Evolutionary conservation across 495 filamentous ascomycete genomes (phyloP).

Genomic region (Talaromyces nanjingensis): DNA sequence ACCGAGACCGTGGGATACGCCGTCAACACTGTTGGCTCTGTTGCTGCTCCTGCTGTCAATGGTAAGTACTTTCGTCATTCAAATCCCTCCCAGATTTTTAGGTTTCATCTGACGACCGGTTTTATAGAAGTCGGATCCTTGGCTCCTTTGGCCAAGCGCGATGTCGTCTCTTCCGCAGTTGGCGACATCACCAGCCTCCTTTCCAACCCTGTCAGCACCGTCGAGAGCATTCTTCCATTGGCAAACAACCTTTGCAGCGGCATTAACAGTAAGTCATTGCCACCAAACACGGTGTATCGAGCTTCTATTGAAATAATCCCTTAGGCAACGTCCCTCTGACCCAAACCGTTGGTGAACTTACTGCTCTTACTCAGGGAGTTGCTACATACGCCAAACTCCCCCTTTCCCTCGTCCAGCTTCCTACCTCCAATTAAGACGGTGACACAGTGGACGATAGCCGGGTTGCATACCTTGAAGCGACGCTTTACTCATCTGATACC

Average conservation of each 20-base stretch:
- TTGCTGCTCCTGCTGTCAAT: slow-evolving; percentile 1
- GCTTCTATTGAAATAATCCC: not conserved
- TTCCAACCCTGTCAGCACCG: slow-evolving; percentile 5
- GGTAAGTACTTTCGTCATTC: not conserved
- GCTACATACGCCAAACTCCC: not conserved
- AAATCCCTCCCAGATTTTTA: not conserved
- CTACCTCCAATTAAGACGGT: not conserved
- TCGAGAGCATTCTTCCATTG: not conserved
- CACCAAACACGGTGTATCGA: not conserved
- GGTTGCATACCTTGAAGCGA: too few relatives aligned
- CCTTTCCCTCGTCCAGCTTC: slow-evolving; percentile 6
- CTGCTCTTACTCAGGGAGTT: slow-evolving; percentile 4
- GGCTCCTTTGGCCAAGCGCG: not conserved
- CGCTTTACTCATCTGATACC: too few relatives aligned
- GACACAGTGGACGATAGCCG: not conserved
- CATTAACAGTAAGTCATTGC: not conserved
- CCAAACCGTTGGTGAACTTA: not conserved
- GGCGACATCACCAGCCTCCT: not conserved
- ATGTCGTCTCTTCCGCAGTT: slow-evolving; percentile 1
- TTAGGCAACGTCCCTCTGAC: slow-evolving; percentile 3
- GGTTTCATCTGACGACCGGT: not conserved
- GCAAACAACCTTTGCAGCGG: slow-evolving; percentile 7
- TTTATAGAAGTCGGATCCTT: not conserved
- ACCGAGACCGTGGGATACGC: slow-evolving; percentile 2
- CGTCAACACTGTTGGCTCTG: slow-evolving; percentile 9